These are phyloP conservation scores for Triticum monococcum DNA, from an alignment of 176 grass and related monocot genomes.

Conservation along the genomic window DNA sequence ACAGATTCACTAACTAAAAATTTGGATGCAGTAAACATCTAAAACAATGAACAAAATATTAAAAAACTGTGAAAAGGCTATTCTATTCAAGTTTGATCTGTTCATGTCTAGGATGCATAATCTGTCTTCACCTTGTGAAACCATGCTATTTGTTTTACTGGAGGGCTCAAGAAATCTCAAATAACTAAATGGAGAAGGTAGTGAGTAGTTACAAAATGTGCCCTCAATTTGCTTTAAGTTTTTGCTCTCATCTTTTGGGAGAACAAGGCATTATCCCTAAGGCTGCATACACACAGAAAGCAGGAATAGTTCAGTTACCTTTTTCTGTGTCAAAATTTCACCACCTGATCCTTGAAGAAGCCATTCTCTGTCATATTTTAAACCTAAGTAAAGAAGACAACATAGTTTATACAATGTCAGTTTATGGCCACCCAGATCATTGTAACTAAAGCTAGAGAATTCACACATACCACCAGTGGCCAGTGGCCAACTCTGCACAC, in stretches of 20 bases:
- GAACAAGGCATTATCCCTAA: not conserved
- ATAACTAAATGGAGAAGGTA: not conserved
- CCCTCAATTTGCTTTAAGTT: not conserved
- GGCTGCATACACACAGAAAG: not conserved
- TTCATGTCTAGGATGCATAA: not conserved
- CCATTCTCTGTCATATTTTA: constrained; percentile 97
- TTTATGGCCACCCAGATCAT: not conserved
- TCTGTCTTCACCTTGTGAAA: too few species aligned
- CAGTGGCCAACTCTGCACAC: constrained; percentile 63
- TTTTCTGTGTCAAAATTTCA: constrained; percentile 93
- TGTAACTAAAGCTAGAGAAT: constrained; percentile 19
- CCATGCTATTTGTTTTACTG: not conserved
- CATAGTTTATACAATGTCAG: not conserved
- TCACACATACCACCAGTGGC: constrained; percentile 64
- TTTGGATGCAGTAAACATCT: too few species aligned
- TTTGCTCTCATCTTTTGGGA: not conserved
- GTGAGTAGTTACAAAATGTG: not conserved
- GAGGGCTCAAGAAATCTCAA: not conserved
- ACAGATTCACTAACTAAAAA: not conserved
- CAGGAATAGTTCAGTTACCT: constrained; percentile 38
- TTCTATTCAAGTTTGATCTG: not conserved
- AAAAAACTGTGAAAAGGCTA: not conserved
- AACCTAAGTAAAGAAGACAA: constrained; percentile 43
- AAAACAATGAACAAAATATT: not conserved
- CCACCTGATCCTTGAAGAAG: constrained; percentile 77